Base-by-base conservation (phyloP, 2,329 filamentous ascomycete genomes). In the Stagonosporopsis cucurbitacearum region DNA sequence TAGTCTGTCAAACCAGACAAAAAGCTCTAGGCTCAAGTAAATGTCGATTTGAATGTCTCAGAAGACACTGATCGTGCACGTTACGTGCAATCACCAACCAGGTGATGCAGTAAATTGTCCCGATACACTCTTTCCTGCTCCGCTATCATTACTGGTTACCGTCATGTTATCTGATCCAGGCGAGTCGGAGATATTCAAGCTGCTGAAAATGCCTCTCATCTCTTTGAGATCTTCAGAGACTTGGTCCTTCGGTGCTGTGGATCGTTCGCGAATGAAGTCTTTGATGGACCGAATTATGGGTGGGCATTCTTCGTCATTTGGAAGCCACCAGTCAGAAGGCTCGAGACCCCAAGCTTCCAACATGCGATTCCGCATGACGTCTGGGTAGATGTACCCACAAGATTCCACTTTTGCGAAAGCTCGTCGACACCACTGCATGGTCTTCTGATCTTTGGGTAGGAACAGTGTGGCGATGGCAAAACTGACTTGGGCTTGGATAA, bases 251-350 rank as follows among this genome's bases (percentile, higher is more conserved):
- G 81, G 79, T 35, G 77, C 60, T 15, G 63, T 85, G 7, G 84
- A 90, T 43, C 91, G 85, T 62, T 95, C 91, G 65, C 91, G 87
- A 25, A 92, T 91, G 75, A 96, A 93, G 37, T 86, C 84, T 19
- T 93, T 88, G 58, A 96, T 87, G 50, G 85, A 88, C 47, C 87
- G 88, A 50, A 97, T 82, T 37, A 96, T 85, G 0, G 85, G 84
- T 11, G 85, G 88, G 66, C 90, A 90, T 1, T 85, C 86, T 77
- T 94, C 89, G 59, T 91, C 86, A 72, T 95, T 84, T 2, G 92
- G 91, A 2, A 97, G 83, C 95, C 95, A 99, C 91, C 92, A 97
- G 54, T 88, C 82, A 40, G 85, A 85, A 49, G 92, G 86, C 19
- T 88, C 86, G 13, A 91, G 84, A 57, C 84, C 81, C 82, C 95